Base-by-base conservation (phyloP, 202 grass and related monocot genomes). In the Cymbopogon flexuosus region DNA sequence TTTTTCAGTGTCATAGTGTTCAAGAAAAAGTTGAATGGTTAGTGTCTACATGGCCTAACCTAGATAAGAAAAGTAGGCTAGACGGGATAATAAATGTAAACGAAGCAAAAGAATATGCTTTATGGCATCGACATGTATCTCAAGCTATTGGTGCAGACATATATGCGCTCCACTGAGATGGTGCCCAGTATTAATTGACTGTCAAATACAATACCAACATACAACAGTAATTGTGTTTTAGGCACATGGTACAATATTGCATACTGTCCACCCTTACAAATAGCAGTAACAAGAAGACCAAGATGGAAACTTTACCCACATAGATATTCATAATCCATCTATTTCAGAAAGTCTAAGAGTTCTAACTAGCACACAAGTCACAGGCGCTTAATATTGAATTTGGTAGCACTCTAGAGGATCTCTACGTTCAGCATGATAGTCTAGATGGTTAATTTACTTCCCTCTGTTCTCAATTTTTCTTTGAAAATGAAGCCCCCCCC, bases 21-120 rank as follows among this genome's bases (percentile, higher is more conserved):
- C 4, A 65, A 65, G 4, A 81, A 73, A 62, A 65, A 65, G 12
- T 7, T 75, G 69, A 40, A 31, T n/a, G 5, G 62, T 73, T 11
- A 66, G 4, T 21, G 15, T 76, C 66, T 66, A 31, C 49, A 65
- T 40, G 67, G 43, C 59, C 74, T 79, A 31, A 73, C 68, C 58
- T 65, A 79, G 34, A 79, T 31, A 79, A 64, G 51, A 84, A 43
- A 68, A 78, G 18, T 29, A 34, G 36, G 75, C 31, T 64, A 78
- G 41, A 71, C 0, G 8, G 46, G 63, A 70, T 71, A 40, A 52
- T 6, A 15, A 49, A 16, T 72, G 31, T 47, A 12, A 78, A 49
- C 30, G 63, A 62, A 60, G 65, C 0, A 24, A 76, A 34, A 51
- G 12, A 40, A 63, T 31, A 72, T 70, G 56, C 66, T 71, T 64